phyloP scores from a whole-genome alignment of 495 filamentous ascomycete genomes.

The Venustampulla echinocandica region DNA sequence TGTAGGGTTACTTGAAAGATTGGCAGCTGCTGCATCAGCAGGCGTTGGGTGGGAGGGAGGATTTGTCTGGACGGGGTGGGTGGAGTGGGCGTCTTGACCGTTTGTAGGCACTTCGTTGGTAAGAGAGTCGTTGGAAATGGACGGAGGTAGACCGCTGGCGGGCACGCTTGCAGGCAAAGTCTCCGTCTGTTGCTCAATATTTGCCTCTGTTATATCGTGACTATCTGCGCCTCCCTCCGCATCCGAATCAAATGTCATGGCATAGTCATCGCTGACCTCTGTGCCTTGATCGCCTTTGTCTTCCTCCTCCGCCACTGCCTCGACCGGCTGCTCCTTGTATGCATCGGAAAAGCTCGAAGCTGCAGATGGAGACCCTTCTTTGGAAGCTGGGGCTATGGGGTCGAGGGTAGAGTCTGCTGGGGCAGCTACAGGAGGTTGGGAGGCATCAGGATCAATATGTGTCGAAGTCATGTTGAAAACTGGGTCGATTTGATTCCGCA shows the following conservation, averaged over 20 bases:
- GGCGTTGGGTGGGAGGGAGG: conserved; percentile 8
- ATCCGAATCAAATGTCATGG: conserved; percentile 39
- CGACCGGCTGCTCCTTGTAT: conserved; percentile 19
- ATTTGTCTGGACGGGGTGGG: conserved; percentile 2
- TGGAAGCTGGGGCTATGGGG: background rate
- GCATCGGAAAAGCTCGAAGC: conserved; percentile 24
- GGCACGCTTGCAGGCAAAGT: conserved; percentile 13
- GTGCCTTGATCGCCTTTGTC: conserved; percentile 13
- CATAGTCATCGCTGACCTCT: conserved; percentile 37
- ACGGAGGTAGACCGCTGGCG: conserved; percentile 5
- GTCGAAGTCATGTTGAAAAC: conserved; percentile 60
- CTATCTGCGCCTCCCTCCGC: conserved; percentile 21
- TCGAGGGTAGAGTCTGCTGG: background rate
- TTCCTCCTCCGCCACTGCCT: conserved; percentile 1
- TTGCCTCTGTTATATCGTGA: conserved; percentile 20
- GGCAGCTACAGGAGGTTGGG: conserved; percentile 2
- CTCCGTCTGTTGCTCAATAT: conserved; percentile 12
- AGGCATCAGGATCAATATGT: conserved; percentile 26
- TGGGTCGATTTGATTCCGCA: conserved; percentile 66
- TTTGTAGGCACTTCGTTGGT: conserved; percentile 17
- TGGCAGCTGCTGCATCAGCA: conserved; percentile 22
- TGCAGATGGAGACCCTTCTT: conserved; percentile 9
- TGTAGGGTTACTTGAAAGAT: conserved; percentile 21
- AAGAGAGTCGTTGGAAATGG: background rate
- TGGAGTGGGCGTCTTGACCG: conserved; percentile 21